Conservation (phyloP, 208 protist species). For the Tritrichomonas musculus region DNA sequence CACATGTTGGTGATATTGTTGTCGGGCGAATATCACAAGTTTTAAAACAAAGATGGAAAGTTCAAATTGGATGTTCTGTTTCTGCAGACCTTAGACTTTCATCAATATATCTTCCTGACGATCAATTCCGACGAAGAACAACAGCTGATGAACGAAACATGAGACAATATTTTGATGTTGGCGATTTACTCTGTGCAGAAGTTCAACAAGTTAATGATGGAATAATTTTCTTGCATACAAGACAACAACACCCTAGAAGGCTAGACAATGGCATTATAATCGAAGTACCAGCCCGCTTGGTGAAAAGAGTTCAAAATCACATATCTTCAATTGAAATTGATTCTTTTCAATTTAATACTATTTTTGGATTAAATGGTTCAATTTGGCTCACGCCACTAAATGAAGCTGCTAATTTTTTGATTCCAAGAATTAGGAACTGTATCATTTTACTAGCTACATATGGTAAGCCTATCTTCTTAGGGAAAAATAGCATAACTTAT, state of each 20-base stretch:
- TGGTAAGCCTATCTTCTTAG: neutral
- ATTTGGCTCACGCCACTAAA: neutral
- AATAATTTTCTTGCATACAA: neutral
- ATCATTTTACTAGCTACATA: conserved; percentile 3
- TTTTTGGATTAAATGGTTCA: conserved; percentile 6
- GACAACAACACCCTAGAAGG: neutral
- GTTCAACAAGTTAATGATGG: conserved; percentile 12
- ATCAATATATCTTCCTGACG: conserved; percentile 22
- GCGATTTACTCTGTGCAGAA: conserved; percentile 23
- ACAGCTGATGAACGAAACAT: conserved; percentile 33
- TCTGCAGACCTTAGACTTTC: neutral
- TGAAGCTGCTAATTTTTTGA: neutral
- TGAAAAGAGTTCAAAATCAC: conserved; percentile 10
- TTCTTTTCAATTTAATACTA: neutral
- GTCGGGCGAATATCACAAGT: neutral
- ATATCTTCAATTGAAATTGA: neutral
- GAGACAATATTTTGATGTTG: conserved; percentile 31
- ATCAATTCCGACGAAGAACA: neutral
- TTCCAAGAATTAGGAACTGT: neutral
- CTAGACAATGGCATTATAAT: conserved; percentile 11
- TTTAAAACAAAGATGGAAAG: conserved; percentile 28
- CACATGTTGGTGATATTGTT: neutral
- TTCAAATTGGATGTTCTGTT: neutral
- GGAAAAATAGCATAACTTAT: too few relatives aligned
- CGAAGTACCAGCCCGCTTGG: neutral